Percentiles rank a stretch among this genome's conserved stretches.
These are phyloP conservation scores for Xerocomus amazonicus DNA, from an alignment of 1,284 basidiomycete genomes.

Conservation along the genomic window DNA sequence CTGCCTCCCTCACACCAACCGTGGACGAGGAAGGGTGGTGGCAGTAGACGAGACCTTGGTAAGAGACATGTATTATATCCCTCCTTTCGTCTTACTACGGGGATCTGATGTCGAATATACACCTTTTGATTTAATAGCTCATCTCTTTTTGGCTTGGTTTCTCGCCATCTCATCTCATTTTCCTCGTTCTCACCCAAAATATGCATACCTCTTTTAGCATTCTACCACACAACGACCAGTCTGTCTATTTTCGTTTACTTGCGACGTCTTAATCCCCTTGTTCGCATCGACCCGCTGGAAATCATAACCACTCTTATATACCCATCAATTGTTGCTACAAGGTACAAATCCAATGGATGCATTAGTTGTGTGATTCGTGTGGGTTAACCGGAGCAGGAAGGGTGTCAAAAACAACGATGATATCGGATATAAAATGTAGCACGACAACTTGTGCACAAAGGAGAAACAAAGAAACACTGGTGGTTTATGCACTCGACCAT, in stretches of 20 bases:
- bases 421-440: slow-evolving; percentile 19
- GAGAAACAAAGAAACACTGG: not conserved
- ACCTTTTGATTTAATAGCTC: slow-evolving; percentile 28
- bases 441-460: not conserved
- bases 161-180: not conserved
- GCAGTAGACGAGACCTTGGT: slow-evolving; percentile 36
- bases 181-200: not conserved
- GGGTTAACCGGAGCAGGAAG: slow-evolving; percentile 13
- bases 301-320: slow-evolving; percentile 34
- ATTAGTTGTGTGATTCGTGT: slow-evolving; percentile 33
- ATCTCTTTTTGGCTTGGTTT: not conserved
- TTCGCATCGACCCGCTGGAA: slow-evolving; percentile 18
- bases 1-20: slow-evolving; percentile 66
- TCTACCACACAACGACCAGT: slow-evolving; percentile 5
- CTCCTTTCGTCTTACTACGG: not conserved
- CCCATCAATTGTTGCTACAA: slow-evolving; percentile 41
- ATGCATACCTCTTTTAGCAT: slow-evolving; percentile 16
- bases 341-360: slow-evolving; percentile 42
- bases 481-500: slow-evolving; percentile 38
- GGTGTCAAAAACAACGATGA: slow-evolving; percentile 3
- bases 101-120: slow-evolving; percentile 20
- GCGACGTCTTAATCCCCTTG: slow-evolving; percentile 9
- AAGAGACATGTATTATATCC: slow-evolving; percentile 9
- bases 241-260: slow-evolving; percentile 6
- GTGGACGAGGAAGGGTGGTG: slow-evolving; percentile 75